Conservation (phyloP, 257 asterid genomes). For the Phtheirospermum japonicum region DNA sequence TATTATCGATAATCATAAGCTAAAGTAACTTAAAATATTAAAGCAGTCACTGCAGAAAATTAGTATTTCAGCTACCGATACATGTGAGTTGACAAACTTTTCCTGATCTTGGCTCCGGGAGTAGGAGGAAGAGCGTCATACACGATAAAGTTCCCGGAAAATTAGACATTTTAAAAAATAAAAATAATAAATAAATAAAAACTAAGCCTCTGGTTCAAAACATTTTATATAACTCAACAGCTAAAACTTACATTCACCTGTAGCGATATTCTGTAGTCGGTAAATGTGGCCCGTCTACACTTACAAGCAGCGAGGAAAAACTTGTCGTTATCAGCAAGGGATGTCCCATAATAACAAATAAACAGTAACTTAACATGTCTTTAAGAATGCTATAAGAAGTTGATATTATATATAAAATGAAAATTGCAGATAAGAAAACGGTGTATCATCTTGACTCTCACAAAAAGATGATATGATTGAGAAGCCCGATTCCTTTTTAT, state of each 20-base stretch:
- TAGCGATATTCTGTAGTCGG: slow-evolving; percentile 76
- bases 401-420: neutral
- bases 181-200: slow-evolving; percentile 21
- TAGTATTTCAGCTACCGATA: too few relatives aligned
- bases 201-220: slow-evolving; percentile 16
- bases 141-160: slow-evolving; percentile 75
- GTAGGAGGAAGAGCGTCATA: slow-evolving; percentile 69
- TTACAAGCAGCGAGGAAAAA: slow-evolving; percentile 89
- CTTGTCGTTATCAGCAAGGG: slow-evolving; percentile 88
- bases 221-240: neutral
- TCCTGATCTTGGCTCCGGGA: slow-evolving; percentile 57
- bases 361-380: slow-evolving; percentile 6
- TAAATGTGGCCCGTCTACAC: slow-evolving; percentile 73
- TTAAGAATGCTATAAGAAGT: neutral
- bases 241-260: slow-evolving; percentile 39
- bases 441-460: slow-evolving; percentile 64
- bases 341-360: slow-evolving; percentile 40
- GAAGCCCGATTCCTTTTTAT: slow-evolving; percentile 70
- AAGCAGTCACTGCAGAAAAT: too few relatives aligned
- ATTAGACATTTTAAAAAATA: slow-evolving; percentile 62
- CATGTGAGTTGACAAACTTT: slow-evolving; percentile 50
- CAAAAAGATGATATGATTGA: slow-evolving; percentile 66
- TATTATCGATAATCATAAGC: too few relatives aligned
- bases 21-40: too few relatives aligned
- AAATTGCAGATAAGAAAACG: slow-evolving; percentile 14